Conservation (phyloP, 2,329 filamentous ascomycete species). For the Colletotrichum phormii region DNA sequence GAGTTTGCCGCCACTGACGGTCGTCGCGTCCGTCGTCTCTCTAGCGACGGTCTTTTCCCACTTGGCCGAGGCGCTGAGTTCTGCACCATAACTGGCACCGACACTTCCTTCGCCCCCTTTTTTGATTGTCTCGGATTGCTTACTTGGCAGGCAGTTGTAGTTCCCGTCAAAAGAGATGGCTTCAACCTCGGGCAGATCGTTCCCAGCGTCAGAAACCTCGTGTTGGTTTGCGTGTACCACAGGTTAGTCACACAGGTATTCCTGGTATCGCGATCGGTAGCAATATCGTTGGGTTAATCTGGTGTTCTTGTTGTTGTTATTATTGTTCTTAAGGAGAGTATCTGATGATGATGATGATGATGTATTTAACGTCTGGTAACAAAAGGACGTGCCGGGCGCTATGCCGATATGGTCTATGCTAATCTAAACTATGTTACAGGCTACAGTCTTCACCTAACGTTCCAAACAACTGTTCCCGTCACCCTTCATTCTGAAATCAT, state of each 20-base stretch:
- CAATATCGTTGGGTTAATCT: too few species aligned
- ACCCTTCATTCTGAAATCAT: background rate
- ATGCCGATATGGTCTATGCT: too few species aligned
- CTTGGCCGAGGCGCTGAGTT: slow-evolving; percentile 32
- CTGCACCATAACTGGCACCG: slow-evolving; percentile 28
- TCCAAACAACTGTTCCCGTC: background rate
- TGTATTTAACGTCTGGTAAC: too few species aligned
- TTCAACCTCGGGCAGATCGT: slow-evolving; percentile 37
- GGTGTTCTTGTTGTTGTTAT: too few species aligned
- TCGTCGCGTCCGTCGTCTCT: slow-evolving; percentile 37
- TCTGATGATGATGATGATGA: too few species aligned
- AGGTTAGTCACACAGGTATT: background rate
- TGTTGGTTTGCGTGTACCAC: too few species aligned
- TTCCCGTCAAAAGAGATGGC: slow-evolving; percentile 37
- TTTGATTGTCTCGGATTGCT: slow-evolving; percentile 28
- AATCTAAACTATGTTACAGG: background rate
- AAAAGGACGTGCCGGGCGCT: too few species aligned
- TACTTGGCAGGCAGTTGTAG: slow-evolving; percentile 24
- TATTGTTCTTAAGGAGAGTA: too few species aligned
- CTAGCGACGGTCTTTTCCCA: slow-evolving; percentile 39
- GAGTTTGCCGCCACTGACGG: slow-evolving; percentile 33
- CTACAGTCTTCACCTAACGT: background rate
- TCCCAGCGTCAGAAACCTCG: slow-evolving; percentile 37
- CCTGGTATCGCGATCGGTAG: too few species aligned
- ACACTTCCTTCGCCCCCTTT: slow-evolving; percentile 17